phyloP scores from a whole-genome alignment of 1,284 basidiomycete genomes.

The Melanopsichium pennsylvanicum region DNA sequence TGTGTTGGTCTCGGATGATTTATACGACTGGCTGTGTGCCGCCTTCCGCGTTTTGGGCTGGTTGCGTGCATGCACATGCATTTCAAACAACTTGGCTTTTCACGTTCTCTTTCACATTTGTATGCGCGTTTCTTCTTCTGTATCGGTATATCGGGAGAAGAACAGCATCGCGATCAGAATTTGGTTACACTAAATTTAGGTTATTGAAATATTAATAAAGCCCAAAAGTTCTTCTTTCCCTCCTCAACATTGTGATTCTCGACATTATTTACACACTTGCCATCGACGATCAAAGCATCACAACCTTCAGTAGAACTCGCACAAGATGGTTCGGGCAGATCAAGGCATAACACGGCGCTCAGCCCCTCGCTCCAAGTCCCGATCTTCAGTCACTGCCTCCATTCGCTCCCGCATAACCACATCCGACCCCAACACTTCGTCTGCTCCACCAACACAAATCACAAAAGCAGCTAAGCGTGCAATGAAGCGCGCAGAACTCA shows the following conservation, averaged over 20 bases:
- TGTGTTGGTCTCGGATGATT: conserved; percentile 13
- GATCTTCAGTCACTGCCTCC: conserved; percentile 26
- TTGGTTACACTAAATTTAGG: too few relatives aligned
- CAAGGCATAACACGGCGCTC: conserved; percentile 35
- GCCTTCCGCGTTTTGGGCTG: conserved; percentile 3
- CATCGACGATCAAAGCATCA: too few relatives aligned
- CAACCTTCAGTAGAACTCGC: too few relatives aligned
- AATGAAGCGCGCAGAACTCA: conserved; percentile 46
- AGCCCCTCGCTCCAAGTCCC: conserved; percentile 29
- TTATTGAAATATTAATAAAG: too few relatives aligned
- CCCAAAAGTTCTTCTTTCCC: conserved; percentile 5
- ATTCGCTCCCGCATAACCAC: conserved; percentile 15
- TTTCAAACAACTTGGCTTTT: not conserved
- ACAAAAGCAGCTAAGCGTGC: conserved; percentile 53
- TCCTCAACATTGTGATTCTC: not conserved
- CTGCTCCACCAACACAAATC: conserved; percentile 31
- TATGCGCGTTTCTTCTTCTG: not conserved
- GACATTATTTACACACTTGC: too few relatives aligned
- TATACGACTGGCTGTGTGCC: not conserved
- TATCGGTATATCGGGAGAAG: conserved; percentile 6
- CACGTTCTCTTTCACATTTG: not conserved
- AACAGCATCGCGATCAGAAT: conserved; percentile 17
- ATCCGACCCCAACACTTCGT: conserved; percentile 9
- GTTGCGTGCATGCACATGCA: conserved; percentile 3
- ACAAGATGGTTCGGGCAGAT: conserved; percentile 28